Evolutionary conservation across 2,329 filamentous ascomycete genomes (phyloP).

Genomic region (Botrytis porri): DNA sequence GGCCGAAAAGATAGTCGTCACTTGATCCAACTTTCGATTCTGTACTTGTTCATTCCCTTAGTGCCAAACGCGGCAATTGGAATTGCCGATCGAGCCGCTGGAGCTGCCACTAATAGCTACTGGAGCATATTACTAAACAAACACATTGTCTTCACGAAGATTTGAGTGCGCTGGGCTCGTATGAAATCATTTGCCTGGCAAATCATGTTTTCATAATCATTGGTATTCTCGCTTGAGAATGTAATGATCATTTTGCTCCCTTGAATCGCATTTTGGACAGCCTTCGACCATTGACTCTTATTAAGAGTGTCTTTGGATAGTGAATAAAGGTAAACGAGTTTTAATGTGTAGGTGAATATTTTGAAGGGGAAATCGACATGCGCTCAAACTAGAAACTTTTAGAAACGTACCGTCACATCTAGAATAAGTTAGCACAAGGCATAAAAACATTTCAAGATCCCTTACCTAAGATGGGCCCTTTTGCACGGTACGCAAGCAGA

Average conservation of each 20-base stretch:
- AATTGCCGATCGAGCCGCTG: not conserved
- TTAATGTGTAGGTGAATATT: not conserved
- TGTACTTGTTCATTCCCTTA: not conserved
- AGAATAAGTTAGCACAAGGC: conserved; percentile 38
- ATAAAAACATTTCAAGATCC: conserved; percentile 18
- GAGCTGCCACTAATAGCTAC: conserved; percentile 1
- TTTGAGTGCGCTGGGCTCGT: not conserved
- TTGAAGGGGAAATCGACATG: conserved; percentile 20
- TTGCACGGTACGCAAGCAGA: conserved; percentile 86
- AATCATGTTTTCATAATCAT: not conserved
- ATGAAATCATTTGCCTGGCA: not conserved
- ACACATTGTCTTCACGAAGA: not conserved
- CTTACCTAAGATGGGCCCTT: conserved; percentile 69
- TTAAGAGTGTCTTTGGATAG: not conserved
- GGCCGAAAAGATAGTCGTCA: not conserved
- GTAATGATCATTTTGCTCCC: not conserved
- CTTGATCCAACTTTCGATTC: not conserved
- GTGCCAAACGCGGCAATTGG: not conserved
- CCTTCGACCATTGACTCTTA: not conserved
- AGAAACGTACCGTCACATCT: conserved; percentile 63
- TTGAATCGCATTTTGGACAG: not conserved
- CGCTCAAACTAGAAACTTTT: not conserved
- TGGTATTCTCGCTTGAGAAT: conserved; percentile 6
- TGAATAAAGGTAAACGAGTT: not conserved
- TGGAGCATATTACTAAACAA: conserved; percentile 7